Percentiles rank a stretch among this genome's conserved stretches.
phyloP scores from a whole-genome alignment of 2,329 filamentous ascomycete species.

The Aureobasidium sp. region DNA sequence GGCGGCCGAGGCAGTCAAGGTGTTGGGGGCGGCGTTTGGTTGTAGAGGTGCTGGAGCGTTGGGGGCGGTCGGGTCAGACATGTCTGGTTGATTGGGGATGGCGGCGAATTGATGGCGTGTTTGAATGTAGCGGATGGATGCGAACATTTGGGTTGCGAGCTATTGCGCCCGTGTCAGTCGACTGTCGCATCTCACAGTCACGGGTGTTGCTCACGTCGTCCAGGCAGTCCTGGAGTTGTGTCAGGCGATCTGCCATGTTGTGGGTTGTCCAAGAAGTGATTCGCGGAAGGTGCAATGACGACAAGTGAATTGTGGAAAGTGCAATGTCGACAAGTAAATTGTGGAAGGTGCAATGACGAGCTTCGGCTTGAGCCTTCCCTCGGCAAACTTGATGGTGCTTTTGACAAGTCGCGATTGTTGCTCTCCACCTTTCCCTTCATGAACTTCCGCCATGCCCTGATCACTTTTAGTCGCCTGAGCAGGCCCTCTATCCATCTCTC shows the following conservation, averaged over 20 bases:
- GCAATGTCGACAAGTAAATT: too few relatives aligned
- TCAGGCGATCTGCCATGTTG: slow-evolving; percentile 64
- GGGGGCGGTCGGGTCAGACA: slow-evolving; percentile 12
- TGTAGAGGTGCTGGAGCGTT: slow-evolving; percentile 3
- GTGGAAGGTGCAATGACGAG: not conserved
- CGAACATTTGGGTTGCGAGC: slow-evolving; percentile 42
- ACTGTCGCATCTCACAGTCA: not conserved
- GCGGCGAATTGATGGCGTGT: slow-evolving; percentile 32
- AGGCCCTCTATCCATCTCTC: not conserved
- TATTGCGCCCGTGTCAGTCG: slow-evolving; percentile 19
- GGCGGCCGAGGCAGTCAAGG: not conserved
- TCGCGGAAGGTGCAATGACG: not conserved
- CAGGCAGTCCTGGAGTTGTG: slow-evolving; percentile 76
- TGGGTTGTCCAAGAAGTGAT: too few relatives aligned
- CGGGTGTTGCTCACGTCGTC: slow-evolving; percentile 53
- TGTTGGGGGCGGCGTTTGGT: slow-evolving; percentile 9
- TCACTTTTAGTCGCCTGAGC: not conserved
- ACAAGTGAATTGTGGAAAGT: too few relatives aligned
- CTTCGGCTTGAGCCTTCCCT: not conserved
- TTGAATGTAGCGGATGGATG: slow-evolving; percentile 36
- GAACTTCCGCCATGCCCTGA: slow-evolving; percentile 6
- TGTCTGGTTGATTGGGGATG: slow-evolving; percentile 35
- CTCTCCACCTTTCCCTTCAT: not conserved
- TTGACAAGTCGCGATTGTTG: not conserved
- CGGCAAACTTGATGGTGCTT: not conserved